Evolutionary conservation across 345 rosid genomes (phyloP).

Genomic region (rapeseed (Brassica napus)): DNA sequence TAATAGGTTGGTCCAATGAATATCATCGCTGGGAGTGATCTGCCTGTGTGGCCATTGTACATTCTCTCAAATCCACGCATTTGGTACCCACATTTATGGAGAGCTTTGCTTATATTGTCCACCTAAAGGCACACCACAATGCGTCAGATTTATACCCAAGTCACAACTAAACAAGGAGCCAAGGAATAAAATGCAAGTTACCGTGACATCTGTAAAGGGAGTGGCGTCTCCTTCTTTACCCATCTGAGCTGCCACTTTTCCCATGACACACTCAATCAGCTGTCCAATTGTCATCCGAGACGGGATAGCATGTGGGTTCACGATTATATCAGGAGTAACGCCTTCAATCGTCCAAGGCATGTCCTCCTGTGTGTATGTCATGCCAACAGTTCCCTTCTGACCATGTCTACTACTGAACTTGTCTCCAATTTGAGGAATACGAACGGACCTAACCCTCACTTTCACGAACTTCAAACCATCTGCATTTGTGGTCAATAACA

Average conservation of each 20-base stretch:
- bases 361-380: constrained; percentile 98
- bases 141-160: not conserved
- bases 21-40: constrained; percentile 82
- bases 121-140: constrained; percentile 48
- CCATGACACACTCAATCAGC: constrained; percentile 98
- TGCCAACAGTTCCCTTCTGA: constrained; percentile 99
- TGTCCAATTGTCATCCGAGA: constrained; percentile 99
- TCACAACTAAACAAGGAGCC: constrained; percentile 10
- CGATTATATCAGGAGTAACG: constrained; percentile 87
- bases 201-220: constrained; percentile 98
- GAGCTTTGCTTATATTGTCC: constrained; percentile 97
- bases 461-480: constrained; percentile 98
- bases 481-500: constrained; percentile 92
- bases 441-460: constrained; percentile 94
- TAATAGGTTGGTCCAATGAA: constrained; percentile 98
- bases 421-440: constrained; percentile 98
- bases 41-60: constrained; percentile 97
- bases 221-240: constrained; percentile 99
- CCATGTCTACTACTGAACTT: constrained; percentile 98
- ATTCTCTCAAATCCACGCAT: constrained; percentile 98
- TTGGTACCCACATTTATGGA: constrained; percentile 96
- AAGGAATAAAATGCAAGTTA: constrained; percentile 35
- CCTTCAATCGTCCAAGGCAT: constrained; percentile 99
- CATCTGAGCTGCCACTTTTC: constrained; percentile 99
- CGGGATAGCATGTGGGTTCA: constrained; percentile 99